These are phyloP conservation scores for Aphanoascus verrucosus DNA, from an alignment of 2,329 filamentous ascomycete species.

Conservation along the genomic window DNA sequence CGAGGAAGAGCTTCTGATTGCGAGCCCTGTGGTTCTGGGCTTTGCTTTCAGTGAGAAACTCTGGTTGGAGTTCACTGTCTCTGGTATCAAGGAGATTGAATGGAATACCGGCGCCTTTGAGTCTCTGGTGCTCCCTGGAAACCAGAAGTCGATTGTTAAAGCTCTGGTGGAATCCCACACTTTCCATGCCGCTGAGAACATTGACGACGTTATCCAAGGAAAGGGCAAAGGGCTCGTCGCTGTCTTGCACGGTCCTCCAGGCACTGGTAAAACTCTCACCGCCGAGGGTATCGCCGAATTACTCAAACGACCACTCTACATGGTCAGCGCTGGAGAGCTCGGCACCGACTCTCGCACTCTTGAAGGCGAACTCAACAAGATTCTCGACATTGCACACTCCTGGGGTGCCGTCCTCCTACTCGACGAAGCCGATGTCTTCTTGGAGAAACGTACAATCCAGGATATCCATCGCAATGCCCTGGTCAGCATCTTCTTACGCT, in stretches of 20 bases:
- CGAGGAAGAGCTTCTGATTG: slow-evolving; percentile 73
- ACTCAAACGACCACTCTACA: slow-evolving; percentile 70
- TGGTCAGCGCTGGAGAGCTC: slow-evolving; percentile 70
- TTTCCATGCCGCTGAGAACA: slow-evolving; percentile 67
- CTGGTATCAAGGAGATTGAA: slow-evolving; percentile 64
- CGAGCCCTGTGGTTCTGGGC: slow-evolving; percentile 73
- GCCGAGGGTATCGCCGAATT: slow-evolving; percentile 78
- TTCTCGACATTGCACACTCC: slow-evolving; percentile 72
- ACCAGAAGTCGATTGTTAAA: slow-evolving; percentile 59
- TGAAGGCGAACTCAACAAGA: slow-evolving; percentile 68
- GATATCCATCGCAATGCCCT: slow-evolving; percentile 78
- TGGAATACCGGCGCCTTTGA: slow-evolving; percentile 80
- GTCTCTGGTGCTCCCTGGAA: slow-evolving; percentile 59
- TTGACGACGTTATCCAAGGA: slow-evolving; percentile 71
- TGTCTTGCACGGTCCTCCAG: slow-evolving; percentile 74
- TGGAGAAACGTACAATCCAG: slow-evolving; percentile 71
- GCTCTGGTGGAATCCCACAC: slow-evolving; percentile 77
- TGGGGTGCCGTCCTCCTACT: slow-evolving; percentile 80
- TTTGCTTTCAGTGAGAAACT: slow-evolving; percentile 82
- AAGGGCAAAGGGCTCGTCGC: slow-evolving; percentile 78
- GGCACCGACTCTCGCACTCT: slow-evolving; percentile 65
- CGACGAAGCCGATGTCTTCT: slow-evolving; percentile 75
- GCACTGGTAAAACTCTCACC: slow-evolving; percentile 80
- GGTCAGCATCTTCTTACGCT: slow-evolving; percentile 74
- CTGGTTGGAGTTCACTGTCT: slow-evolving; percentile 81